Base-by-base conservation (phyloP, 2,329 filamentous ascomycete genomes). In the Monilinia fructigena region DNA sequence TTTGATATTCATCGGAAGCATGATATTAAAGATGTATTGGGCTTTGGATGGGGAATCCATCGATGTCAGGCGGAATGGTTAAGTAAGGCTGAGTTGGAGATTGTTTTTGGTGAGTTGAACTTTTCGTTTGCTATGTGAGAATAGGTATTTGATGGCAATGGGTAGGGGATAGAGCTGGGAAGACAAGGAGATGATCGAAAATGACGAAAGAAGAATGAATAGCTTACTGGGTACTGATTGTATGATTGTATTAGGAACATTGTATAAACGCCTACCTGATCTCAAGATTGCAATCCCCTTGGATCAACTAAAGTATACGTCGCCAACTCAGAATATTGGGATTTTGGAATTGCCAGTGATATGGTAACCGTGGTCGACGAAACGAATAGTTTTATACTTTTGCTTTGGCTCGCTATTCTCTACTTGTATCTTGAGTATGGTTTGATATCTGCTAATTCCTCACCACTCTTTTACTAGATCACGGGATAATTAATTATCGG, bases 41-140 rank as follows among this genome's bases (percentile, higher is more conserved):
- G 81, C 0, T 83, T 78, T 71, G 81, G 81, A 0, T 83, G 77
- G 69, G 81, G 81, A 1, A 75, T 77, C 18, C 81, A 82, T 69
- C 74, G 80, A 14, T 83, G 82, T 71, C 75, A 82, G 31, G 81
- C 80, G 6, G 81, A 83, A 70, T 74, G 75, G 53, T 72, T 83
- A 12, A 78, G 81, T 4, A 77, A 78, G 60, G 74, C 77, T 0
- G 81, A 83, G 70, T 70, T 83, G 62, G 77, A 76, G 56, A 74
- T 76, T 66, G 80, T 80, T 1, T 82, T 82, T 71, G 72, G 78
- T 80, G 69, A 76, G 78, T 55, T 31, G 1, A 6, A 16, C 11
- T 53, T 10, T 31, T 11, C 16, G 28, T 53, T 53, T 8, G 6
- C 74, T 55, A 2, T 56, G 23, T 42, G 6, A 20, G 10, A 2